These are phyloP conservation scores for Zygoascus tannicola DNA, from an alignment of 805 yeast species.

Conservation along the genomic window DNA sequence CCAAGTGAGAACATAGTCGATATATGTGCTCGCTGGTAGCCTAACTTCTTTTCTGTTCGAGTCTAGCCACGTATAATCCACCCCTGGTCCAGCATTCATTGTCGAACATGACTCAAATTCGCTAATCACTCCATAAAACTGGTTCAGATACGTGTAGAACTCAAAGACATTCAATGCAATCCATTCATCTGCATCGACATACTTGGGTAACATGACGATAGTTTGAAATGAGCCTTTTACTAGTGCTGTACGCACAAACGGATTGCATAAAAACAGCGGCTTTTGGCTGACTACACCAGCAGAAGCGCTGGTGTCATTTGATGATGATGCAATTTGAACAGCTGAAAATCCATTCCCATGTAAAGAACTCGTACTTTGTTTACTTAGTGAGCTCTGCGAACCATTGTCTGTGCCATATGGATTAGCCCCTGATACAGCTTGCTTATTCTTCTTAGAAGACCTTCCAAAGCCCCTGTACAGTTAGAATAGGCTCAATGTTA, in stretches of 20 bases:
- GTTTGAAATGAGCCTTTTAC: constrained; percentile 96
- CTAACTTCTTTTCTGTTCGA: constrained; percentile 69
- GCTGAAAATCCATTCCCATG: constrained; percentile 7
- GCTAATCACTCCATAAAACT: constrained; percentile 81
- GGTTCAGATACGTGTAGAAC: constrained; percentile 73
- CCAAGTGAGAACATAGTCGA: constrained; percentile 88
- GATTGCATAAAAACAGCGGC: constrained; percentile 80
- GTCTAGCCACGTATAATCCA: constrained; percentile 88
- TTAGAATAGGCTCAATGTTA: no score
- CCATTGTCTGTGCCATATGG: constrained; percentile 14
- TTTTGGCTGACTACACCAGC: constrained; percentile 18
- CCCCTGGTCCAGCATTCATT: constrained; percentile 92
- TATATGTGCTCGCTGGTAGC: constrained; percentile 86
- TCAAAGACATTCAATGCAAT: constrained; percentile 88
- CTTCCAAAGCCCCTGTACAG: constrained; percentile 58
- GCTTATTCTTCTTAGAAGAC: constrained; percentile 39
- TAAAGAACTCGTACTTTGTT: not conserved
- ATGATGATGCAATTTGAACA: constrained; percentile 21
- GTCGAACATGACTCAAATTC: constrained; percentile 85
- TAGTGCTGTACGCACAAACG: constrained; percentile 85
- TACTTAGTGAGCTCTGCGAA: not conserved
- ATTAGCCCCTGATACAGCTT: constrained; percentile 17
- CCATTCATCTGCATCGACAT: constrained; percentile 95
- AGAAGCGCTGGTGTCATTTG: constrained; percentile 16
- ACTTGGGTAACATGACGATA: constrained; percentile 88